A percentile compares a stretch with the other conserved stretches of the same genome.
Evolutionary conservation across 1,284 basidiomycete genomes (phyloP).

Genomic region (Coniferiporia sulphurascens): DNA sequence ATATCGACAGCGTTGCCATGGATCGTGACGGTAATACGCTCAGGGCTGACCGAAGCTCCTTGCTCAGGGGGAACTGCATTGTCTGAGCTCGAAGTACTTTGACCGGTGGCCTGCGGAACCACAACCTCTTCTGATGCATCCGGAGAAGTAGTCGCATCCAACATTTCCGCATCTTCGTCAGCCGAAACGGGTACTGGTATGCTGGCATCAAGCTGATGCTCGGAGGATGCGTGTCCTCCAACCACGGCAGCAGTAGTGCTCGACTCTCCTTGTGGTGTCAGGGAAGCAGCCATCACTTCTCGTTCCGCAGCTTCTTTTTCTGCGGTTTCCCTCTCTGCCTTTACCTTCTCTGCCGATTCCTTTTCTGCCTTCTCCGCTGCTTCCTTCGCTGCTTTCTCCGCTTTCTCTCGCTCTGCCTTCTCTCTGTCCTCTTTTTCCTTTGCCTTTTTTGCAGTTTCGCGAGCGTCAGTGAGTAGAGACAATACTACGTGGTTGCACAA

Average conservation of each 20-base stretch:
- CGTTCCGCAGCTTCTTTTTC: no score
- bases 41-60: slow-evolving; percentile 34
- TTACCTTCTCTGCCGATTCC: slow-evolving; percentile 24
- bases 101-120: slow-evolving; percentile 23
- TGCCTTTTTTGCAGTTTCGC: slow-evolving; percentile 46
- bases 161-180: slow-evolving; percentile 18
- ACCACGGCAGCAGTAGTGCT: not conserved
- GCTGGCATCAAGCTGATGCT: slow-evolving; percentile 21
- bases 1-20: slow-evolving; percentile 96
- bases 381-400: slow-evolving; percentile 20
- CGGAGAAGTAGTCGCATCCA: slow-evolving; percentile 18
- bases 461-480: slow-evolving; percentile 77
- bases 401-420: slow-evolving; percentile 27
- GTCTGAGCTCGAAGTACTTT: not conserved
- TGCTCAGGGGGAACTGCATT: slow-evolving; percentile 7
- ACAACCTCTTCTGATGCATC: not conserved
- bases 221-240: not conserved
- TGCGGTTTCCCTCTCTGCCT: slow-evolving; percentile 21
- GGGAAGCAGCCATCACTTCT: slow-evolving; percentile 11
- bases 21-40: slow-evolving; percentile 80
- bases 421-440: slow-evolving; percentile 51
- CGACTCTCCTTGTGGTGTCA: slow-evolving; percentile 19
- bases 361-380: slow-evolving; percentile 2
- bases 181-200: not conserved
- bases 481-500: slow-evolving; percentile 73